Evolutionary conservation across 495 filamentous ascomycete genomes (phyloP).

Genomic region (Astrothelium macrocarpum): DNA sequence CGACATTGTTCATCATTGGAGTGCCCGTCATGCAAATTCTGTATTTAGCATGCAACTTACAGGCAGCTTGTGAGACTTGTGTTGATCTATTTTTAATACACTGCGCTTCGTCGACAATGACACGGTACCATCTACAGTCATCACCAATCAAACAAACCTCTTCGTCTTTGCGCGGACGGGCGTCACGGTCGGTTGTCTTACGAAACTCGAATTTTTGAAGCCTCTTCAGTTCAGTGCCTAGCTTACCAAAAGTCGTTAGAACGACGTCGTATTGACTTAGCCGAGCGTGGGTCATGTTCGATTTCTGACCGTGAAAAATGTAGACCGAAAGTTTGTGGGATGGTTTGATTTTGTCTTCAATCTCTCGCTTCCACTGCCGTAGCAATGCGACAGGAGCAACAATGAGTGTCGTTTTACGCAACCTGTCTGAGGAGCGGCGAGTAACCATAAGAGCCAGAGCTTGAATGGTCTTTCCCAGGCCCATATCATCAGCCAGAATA

Average conservation of each 20-base stretch:
- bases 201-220: conserved; percentile 38
- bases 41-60: conserved; percentile 50
- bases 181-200: conserved; percentile 26
- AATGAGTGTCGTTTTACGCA: conserved; percentile 73
- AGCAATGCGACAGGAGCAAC: conserved; percentile 79
- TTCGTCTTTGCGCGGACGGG: conserved; percentile 21
- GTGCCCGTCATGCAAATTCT: conserved; percentile 87
- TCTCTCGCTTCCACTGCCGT: conserved; percentile 85
- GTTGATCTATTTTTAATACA: conserved; percentile 82
- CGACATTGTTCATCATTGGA: conserved; percentile 85
- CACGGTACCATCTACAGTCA: conserved; percentile 57
- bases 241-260: conserved; percentile 79
- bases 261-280: conserved; percentile 71
- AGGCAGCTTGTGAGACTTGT: conserved; percentile 53
- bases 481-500: conserved; percentile 89
- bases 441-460: conserved; percentile 74
- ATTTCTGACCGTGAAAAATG: conserved; percentile 54
- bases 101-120: conserved; percentile 91
- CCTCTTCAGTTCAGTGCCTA: conserved; percentile 59
- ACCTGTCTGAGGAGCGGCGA: conserved; percentile 51
- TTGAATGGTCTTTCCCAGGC: conserved; percentile 90
- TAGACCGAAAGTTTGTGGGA: conserved; percentile 55
- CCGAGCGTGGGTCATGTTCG: conserved; percentile 47
- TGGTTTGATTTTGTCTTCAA: conserved; percentile 56
- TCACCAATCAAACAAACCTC: conserved; percentile 54